phyloP scores from a whole-genome alignment of 805 yeast species.

The Cyberlindnera lachancei region DNA sequence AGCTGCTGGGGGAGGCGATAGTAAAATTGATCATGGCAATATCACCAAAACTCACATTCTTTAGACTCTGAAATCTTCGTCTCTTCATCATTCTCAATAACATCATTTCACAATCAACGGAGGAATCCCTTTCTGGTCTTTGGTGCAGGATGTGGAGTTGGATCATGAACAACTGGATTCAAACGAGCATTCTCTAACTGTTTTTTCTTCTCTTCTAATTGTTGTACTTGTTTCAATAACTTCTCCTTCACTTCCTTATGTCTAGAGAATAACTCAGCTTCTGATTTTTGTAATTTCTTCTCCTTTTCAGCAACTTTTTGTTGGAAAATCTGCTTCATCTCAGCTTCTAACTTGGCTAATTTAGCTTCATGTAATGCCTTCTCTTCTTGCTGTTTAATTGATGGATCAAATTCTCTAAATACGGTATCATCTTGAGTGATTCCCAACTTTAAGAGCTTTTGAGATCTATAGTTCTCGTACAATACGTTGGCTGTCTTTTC shows the following conservation, averaged over 20 bases:
- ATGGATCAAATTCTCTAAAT: constrained; percentile 93
- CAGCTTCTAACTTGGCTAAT: constrained; percentile 87
- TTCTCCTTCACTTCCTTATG: constrained; percentile 98
- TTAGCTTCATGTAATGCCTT: constrained; percentile 89
- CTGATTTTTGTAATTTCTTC: constrained; percentile 92
- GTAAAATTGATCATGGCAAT: no score
- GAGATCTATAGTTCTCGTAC: constrained; percentile 86
- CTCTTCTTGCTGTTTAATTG: constrained; percentile 88
- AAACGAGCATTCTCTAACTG: constrained; percentile 61
- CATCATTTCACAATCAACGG: constrained; percentile 48
- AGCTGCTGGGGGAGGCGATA: no score
- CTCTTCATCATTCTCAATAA: no score
- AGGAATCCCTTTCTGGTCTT: constrained; percentile 77
- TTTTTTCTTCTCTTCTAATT: constrained; percentile 84
- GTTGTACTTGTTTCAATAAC: constrained; percentile 77
- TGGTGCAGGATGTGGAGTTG: constrained; percentile 33
- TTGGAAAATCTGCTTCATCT: constrained; percentile 94
- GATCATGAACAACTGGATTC: constrained; percentile 29
- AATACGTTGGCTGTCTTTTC: constrained; percentile 70
- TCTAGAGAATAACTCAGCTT: constrained; percentile 89
- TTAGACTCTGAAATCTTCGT: no score
- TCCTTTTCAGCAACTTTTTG: constrained; percentile 96
- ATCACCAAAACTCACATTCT: no score
- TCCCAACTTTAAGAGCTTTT: constrained; percentile 73
- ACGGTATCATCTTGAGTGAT: constrained; percentile 87